phyloP scores from a whole-genome alignment of 78 protist genomes.

The Cavenderia fasciculata region DNA sequence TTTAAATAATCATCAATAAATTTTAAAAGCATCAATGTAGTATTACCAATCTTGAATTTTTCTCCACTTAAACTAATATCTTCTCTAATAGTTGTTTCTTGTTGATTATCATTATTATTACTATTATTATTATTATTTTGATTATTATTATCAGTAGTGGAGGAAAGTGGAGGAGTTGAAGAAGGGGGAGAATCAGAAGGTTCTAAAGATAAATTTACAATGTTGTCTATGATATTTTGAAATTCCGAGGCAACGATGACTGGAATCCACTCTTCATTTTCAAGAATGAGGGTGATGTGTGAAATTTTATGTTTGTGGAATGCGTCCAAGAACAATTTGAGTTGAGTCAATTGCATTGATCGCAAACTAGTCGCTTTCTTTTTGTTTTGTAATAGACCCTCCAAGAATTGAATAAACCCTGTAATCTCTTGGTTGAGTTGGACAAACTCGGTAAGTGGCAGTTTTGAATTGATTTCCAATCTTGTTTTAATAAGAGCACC shows the following conservation, averaged over 20 bases:
- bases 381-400: not conserved
- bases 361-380: conserved; percentile 16
- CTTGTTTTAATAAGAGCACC: conserved; percentile 54
- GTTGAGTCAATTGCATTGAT: conserved; percentile 5
- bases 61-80: conserved; percentile 38
- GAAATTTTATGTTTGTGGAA: conserved; percentile 50
- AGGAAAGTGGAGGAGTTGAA: no score
- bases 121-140: not conserved
- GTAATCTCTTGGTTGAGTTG: conserved; percentile 32
- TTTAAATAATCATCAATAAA: conserved; percentile 49
- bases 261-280: conserved; percentile 69
- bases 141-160: not conserved
- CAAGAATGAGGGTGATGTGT: conserved; percentile 24
- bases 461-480: conserved; percentile 44
- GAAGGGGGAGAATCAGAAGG: no score
- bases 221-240: conserved; percentile 21
- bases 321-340: conserved; percentile 27
- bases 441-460: conserved; percentile 72
- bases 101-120: not conserved
- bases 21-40: conserved; percentile 62
- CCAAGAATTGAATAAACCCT: conserved; percentile 40
- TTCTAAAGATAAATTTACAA: conserved; percentile 34
- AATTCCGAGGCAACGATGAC: conserved; percentile 52
- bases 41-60: conserved; percentile 62
- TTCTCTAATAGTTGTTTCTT: no score